Evolutionary conservation across 805 yeast species (phyloP).

Genomic region (Kregervanrija pseudodelftensis): DNA sequence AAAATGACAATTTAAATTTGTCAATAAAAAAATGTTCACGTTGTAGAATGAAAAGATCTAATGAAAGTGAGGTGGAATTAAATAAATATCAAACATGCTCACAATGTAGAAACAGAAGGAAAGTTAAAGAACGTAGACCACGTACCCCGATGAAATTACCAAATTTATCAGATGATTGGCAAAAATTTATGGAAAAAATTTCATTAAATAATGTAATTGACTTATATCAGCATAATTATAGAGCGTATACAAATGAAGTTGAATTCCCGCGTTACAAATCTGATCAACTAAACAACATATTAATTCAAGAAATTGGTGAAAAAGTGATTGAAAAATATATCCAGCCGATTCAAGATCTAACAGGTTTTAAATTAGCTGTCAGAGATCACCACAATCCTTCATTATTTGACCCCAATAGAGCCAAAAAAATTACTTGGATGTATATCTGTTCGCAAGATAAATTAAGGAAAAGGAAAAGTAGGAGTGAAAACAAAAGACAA

Average conservation of each 20-base stretch:
- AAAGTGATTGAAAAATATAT: constrained; percentile 30
- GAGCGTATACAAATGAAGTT: constrained; percentile 25
- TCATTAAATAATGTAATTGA: constrained; percentile 30
- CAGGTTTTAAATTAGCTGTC: constrained; percentile 38
- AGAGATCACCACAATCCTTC: constrained; percentile 37
- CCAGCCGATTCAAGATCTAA: constrained; percentile 32
- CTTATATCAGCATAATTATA: constrained; percentile 29
- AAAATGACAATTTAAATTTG: constrained; percentile 2
- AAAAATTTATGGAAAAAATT: constrained; percentile 27
- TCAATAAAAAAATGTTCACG: constrained; percentile 34
- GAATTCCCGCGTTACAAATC: constrained; percentile 29
- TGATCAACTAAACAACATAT: constrained; percentile 24
- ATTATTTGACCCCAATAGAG: constrained; percentile 23
- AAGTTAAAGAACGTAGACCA: constrained; percentile 26
- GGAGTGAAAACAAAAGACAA: constrained; percentile 32
- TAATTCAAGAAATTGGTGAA: constrained; percentile 30
- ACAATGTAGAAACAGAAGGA: constrained; percentile 33
- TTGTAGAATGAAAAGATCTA: constrained; percentile 33
- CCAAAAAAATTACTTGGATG: constrained; percentile 36
- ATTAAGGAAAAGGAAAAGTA: constrained; percentile 34
- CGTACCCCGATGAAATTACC: constrained; percentile 27
- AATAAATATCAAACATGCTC: constrained; percentile 36
- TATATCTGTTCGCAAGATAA: constrained; percentile 40
- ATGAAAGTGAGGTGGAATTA: constrained; percentile 28
- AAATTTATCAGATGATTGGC: constrained; percentile 29